Evolutionary conservation across 1,139 yeast species (phyloP), one percentile per base, ranked within the genome.

Genomic region (Kodamaea arcana): DNA sequence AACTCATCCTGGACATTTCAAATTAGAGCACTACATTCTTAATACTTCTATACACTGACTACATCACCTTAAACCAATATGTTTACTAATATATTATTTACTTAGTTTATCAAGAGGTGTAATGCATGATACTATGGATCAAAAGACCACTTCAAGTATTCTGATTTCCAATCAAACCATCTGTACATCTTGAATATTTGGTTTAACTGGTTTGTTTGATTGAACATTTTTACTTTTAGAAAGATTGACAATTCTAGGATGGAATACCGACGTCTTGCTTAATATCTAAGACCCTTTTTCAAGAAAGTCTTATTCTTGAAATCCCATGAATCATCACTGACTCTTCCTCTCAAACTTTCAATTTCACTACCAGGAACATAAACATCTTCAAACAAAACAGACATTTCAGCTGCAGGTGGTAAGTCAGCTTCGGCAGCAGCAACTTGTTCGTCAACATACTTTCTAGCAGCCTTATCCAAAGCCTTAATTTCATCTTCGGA

Each of bases 321-420:
- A 62, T 82, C 82, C 94, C 94, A 83, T 42, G 90, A 77, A 62
- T 90, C 97, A 52, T 85, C 94, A 50, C 94, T 83, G 58, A 88
- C 83, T 76, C 98, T 86, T 48, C 98, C 98, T 75, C 98, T 86
- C 65, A 90, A 79, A 48, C 79, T 83, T 50, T 94, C 94, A 42
- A 86, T 77, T 72, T 92, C 97, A 42, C 92, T 72, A 45, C 98
- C 98, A 62, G 83, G 90, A 54, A 85, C 94, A 68, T 92, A 92
- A 48, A 92, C 95, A 60, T 92, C 97, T 73, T 88, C 96, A 65
- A 90, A 92, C 62, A 92, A 76, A 59, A 87, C 86, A 60, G 85
- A 87, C 80, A 92, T 81, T 72, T 81, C 85, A 46, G 97, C 95
- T 64, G 86, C 96, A 49, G 98, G 98, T 51, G 94, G 87, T 50